Evolutionary conservation across 2,329 filamentous ascomycete genomes (phyloP).

Genomic region (Aspergillus pseudotamarii): DNA sequence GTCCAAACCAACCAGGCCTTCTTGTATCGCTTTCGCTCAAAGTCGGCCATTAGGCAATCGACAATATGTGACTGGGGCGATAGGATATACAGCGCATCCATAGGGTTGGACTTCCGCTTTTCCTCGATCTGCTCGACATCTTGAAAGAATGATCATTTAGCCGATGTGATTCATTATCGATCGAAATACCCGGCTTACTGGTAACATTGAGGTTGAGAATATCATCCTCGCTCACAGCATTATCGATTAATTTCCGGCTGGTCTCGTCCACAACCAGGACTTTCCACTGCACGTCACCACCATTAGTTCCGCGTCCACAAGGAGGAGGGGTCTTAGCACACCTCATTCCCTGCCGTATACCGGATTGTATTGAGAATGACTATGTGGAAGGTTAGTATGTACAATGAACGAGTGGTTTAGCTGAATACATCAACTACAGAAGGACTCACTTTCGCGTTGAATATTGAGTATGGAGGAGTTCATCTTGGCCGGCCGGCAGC

Average conservation of each 20-base stretch:
- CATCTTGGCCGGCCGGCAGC: slow-evolving; percentile 63
- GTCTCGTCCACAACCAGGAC: slow-evolving; percentile 85
- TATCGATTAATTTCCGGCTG: slow-evolving; percentile 84
- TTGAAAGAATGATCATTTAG: slow-evolving; percentile 40
- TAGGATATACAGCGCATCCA: slow-evolving; percentile 93
- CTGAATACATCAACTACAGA: background rate
- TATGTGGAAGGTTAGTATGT: slow-evolving; percentile 33
- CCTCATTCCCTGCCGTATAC: slow-evolving; percentile 78
- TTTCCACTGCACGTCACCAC: slow-evolving; percentile 74
- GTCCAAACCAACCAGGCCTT: slow-evolving; percentile 86
- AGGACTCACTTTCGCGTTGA: slow-evolving; percentile 70
- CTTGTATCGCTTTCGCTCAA: slow-evolving; percentile 80
- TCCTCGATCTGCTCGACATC: slow-evolving; percentile 95
- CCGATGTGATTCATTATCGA: slow-evolving; percentile 13
- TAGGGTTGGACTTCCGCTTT: slow-evolving; percentile 77
- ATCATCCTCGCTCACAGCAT: slow-evolving; percentile 91
- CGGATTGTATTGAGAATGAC: slow-evolving; percentile 76
- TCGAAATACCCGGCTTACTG: slow-evolving; percentile 60
- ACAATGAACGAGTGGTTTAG: background rate
- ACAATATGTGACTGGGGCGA: slow-evolving; percentile 85
- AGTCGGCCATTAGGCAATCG: slow-evolving; percentile 90
- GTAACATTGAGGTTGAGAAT: slow-evolving; percentile 96
- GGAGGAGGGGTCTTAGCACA: slow-evolving; percentile 47
- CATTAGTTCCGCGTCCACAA: slow-evolving; percentile 33
- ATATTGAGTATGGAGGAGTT: slow-evolving; percentile 81